These are phyloP conservation scores for Sutorius eximius DNA, from an alignment of 1,284 basidiomycete species.

Conservation along the genomic window DNA sequence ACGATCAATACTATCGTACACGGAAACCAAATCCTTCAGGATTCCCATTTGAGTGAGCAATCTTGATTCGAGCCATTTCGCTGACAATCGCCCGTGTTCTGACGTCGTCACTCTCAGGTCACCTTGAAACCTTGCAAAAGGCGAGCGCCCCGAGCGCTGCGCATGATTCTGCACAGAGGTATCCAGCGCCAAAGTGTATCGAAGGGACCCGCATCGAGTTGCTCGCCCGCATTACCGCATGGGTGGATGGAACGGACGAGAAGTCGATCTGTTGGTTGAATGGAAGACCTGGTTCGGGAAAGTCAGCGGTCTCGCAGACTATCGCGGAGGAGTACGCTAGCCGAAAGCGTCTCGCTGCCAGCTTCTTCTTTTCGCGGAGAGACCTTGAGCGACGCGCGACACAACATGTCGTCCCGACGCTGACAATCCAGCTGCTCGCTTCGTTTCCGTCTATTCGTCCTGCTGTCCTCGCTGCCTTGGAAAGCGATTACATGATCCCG, in stretches of 20 bases:
- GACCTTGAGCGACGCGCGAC: slow-evolving; percentile 4
- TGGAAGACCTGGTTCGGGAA: neutral
- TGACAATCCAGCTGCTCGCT: slow-evolving; percentile 12
- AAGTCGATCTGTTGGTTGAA: slow-evolving; percentile 7
- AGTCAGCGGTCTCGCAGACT: neutral
- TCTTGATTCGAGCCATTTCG: neutral
- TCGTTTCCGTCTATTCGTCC: slow-evolving; percentile 9
- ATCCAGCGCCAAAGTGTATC: slow-evolving; percentile 24
- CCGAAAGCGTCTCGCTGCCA: neutral
- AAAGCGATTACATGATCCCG: slow-evolving; percentile 20
- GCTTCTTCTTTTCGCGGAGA: neutral
- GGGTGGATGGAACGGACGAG: neutral
- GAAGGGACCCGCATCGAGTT: slow-evolving; percentile 25
- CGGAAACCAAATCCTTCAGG: slow-evolving; percentile 23
- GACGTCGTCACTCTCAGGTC: neutral
- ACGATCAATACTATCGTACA: slow-evolving; percentile 25
- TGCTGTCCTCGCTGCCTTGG: slow-evolving; percentile 7
- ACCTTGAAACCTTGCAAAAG: slow-evolving; percentile 1
- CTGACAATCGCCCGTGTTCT: neutral
- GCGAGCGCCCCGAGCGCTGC: slow-evolving; percentile 20
- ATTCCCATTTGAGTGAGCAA: neutral
- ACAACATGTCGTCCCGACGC: slow-evolving; percentile 15
- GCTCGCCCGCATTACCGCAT: slow-evolving; percentile 1
- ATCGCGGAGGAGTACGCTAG: neutral
- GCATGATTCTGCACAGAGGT: slow-evolving; percentile 20